A percentile compares a stretch with the other conserved stretches of the same genome.
These are phyloP conservation scores for Mycena metata DNA, from an alignment of 768 basidiomycete species.

Conservation along the genomic window DNA sequence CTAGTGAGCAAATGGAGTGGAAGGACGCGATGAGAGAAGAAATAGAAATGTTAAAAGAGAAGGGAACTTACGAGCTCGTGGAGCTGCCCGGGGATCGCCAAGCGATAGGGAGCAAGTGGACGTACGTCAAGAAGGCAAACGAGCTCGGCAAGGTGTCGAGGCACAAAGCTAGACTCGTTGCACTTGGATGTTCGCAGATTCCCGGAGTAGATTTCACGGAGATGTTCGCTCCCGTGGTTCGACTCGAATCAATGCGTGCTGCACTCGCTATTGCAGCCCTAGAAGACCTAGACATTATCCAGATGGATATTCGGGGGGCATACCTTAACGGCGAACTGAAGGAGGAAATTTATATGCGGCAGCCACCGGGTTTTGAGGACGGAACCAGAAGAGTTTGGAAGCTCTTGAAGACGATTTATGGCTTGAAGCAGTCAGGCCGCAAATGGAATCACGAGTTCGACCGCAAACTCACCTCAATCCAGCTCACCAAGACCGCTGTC, in stretches of 20 bases:
- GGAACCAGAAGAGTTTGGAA: constrained; percentile 27
- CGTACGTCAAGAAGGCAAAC: constrained; percentile 15
- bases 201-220: neutral
- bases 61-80: constrained; percentile 27
- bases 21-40: constrained; percentile 29
- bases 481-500: constrained; percentile 32
- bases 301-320: no score
- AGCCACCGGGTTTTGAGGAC: constrained; percentile 29
- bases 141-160: constrained; percentile 9
- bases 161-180: constrained; percentile 27
- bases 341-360: neutral
- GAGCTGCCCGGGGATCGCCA: constrained; percentile 18
- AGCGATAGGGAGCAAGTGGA: constrained; percentile 24
- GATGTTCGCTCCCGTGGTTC: neutral
- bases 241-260: no score
- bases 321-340: constrained; percentile 12
- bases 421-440: constrained; percentile 28
- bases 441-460: constrained; percentile 49
- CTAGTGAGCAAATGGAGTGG: constrained; percentile 22
- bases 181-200: constrained; percentile 21
- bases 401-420: constrained; percentile 23
- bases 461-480: constrained; percentile 35
- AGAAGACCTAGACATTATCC: no score
- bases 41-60: constrained; percentile 30
- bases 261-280: no score